A percentile compares a stretch with the other conserved stretches of the same genome.
Evolutionary conservation across 176 grass and related monocot species (phyloP).

Genomic region (Olyra latifolia): DNA sequence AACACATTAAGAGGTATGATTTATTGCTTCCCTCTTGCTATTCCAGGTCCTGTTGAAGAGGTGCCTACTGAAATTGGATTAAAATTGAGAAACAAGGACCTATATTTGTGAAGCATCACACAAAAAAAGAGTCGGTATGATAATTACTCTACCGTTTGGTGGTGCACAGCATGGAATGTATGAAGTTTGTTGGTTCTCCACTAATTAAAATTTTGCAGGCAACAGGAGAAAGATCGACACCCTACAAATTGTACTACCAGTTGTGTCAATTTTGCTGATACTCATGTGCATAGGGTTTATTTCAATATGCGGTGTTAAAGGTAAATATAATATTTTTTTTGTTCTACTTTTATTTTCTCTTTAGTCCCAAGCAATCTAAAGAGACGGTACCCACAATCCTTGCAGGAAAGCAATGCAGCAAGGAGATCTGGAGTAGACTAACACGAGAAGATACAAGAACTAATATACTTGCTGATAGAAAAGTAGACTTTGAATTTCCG

Average conservation of each 20-base stretch:
- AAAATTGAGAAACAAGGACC: neutral
- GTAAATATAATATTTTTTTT: conserved; percentile 10
- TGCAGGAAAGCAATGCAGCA: conserved; percentile 16
- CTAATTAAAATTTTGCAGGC: conserved; percentile 30
- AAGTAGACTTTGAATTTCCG: conserved; percentile 2
- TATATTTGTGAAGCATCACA: conserved; percentile 4
- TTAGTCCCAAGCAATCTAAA: neutral
- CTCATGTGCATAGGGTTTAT: conserved; percentile 28
- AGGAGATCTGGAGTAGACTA: neutral
- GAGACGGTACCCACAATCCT: neutral
- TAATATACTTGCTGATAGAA: neutral
- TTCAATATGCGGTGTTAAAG: conserved; percentile 22
- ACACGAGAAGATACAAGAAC: neutral
- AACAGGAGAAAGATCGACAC: neutral
- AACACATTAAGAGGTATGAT: conserved; percentile 10
- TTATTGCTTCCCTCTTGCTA: neutral
- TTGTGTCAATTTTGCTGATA: conserved; percentile 16
- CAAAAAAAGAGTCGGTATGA: neutral
- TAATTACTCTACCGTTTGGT: neutral
- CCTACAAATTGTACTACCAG: conserved; percentile 14
- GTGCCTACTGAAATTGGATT: neutral
- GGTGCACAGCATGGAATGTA: neutral
- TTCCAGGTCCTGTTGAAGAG: no score
- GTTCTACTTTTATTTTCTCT: neutral
- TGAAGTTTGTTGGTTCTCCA: neutral